Base-by-base conservation (phyloP, 805 yeast genomes). In the Myxozyma melibiosi region DNA sequence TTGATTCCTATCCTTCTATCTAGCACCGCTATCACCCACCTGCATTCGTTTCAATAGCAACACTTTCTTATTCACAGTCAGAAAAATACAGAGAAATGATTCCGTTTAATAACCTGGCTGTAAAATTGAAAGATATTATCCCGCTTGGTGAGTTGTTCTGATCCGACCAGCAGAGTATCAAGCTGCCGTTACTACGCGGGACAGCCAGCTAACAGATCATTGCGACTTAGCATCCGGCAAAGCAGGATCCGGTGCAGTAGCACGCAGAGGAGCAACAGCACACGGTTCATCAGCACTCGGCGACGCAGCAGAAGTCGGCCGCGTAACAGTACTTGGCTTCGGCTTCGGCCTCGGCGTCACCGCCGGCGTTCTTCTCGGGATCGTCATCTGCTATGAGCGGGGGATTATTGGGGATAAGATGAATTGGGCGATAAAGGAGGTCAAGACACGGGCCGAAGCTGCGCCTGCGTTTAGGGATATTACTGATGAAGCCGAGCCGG, bases 331-430 rank as follows among this genome's bases (percentile, higher is more conserved):
- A n/a, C n/a, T n/a, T n/a, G n/a, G n/a, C 7, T 13, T 39, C 14
- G 53, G 53, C 18, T 28, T 53, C 18, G 57, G 57, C 5, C 30
- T 53, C 4, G 53, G 57, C 22, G 27, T 53, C 14, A 37, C 57
- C 5, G 33, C 53, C 34, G 57, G 57, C 8, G 31, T 53, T 18
- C 25, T 46, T 42, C 33, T 53, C 5, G 53, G 57, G 4, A 31
- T 53, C 18, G 31, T 53, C n/a, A 41, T 53, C 14, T 53, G 31
- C 22, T 24, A 47, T 22, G 57, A 53, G 31, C 47, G 57, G 11
- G 44, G 40, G 28, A 37, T 42, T 22, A 53, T 53, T 14, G 49
- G 25, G 5, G 44, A 53, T 24, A 16, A 24, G 30, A 22, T 49
- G 14, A 18, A 22, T 6, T 42, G 24, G 14, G 25, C 30, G 6